A percentile compares a stretch with the other conserved stretches of the same genome.
Evolutionary conservation across 345 rosid species (phyloP).

Genomic region (Toxicodendron radicans): DNA sequence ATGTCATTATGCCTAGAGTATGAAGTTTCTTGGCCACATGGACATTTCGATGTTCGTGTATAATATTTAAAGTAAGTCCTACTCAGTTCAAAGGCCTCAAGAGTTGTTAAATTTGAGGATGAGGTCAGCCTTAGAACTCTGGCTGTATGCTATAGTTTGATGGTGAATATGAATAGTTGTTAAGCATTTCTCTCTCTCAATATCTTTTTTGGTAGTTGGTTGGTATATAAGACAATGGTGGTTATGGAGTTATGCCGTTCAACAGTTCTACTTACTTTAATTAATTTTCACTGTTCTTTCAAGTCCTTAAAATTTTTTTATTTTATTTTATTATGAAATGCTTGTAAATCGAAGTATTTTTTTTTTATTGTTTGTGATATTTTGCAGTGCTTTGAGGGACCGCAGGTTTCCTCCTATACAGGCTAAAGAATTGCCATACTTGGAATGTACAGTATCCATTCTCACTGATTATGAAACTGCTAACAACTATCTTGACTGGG

Average conservation of each 20-base stretch:
- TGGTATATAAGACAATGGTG: no score
- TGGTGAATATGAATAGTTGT: background rate
- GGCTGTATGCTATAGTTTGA: background rate
- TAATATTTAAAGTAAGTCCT: background rate
- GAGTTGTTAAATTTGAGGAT: background rate
- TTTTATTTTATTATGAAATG: background rate
- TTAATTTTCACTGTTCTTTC: background rate
- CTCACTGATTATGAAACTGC: conserved; percentile 77
- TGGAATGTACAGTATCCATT: conserved; percentile 94
- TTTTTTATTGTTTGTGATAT: background rate
- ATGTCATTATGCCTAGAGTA: background rate
- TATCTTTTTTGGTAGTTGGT: background rate
- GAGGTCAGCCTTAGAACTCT: background rate
- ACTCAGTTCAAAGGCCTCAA: background rate
- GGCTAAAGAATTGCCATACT: conserved; percentile 80
- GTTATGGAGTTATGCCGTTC: background rate
- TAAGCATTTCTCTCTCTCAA: background rate
- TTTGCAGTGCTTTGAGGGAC: conserved; percentile 91
- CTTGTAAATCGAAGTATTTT: background rate
- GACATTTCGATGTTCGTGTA: background rate
- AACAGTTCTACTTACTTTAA: background rate
- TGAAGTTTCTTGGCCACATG: background rate
- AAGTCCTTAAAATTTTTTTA: background rate
- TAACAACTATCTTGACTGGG: conserved; percentile 91
- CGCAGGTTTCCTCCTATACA: conserved; percentile 95